Percentiles rank a stretch among this genome's conserved stretches.
These are phyloP conservation scores for Populus deltoides DNA, from an alignment of 345 rosid species.

Conservation along the genomic window DNA sequence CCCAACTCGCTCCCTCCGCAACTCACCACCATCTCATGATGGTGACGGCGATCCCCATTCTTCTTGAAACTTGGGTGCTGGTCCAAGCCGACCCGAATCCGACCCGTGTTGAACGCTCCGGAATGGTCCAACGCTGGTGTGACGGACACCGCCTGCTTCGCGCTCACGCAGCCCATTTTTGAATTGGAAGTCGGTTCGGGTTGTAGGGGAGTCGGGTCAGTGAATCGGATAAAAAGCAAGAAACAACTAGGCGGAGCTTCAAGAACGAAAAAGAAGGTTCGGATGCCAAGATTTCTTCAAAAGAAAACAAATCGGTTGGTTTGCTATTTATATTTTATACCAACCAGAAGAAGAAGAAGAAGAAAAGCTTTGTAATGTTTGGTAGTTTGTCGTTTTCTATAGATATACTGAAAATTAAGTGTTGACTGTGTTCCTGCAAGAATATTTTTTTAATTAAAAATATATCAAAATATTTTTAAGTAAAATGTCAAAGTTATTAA, in stretches of 20 bases:
- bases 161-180: slow-evolving; percentile 89
- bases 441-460: too few relatives aligned
- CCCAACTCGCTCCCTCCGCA: slow-evolving; percentile 57
- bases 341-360: too few relatives aligned
- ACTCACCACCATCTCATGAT: slow-evolving; percentile 25
- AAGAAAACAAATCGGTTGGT: too few relatives aligned
- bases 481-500: too few relatives aligned
- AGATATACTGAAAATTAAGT: too few relatives aligned
- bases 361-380: too few relatives aligned
- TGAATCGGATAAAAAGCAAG: neutral
- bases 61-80: slow-evolving; percentile 17
- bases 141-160: slow-evolving; percentile 89
- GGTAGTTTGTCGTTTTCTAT: too few relatives aligned
- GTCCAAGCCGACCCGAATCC: slow-evolving; percentile 30
- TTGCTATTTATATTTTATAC: too few relatives aligned
- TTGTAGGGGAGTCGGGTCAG: neutral
- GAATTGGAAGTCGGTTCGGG: neutral
- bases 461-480: too few relatives aligned
- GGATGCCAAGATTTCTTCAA: too few relatives aligned
- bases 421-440: too few relatives aligned
- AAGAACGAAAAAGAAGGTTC: too few relatives aligned
- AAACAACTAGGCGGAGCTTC: neutral
- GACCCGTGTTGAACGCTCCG: slow-evolving; percentile 42
- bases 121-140: slow-evolving; percentile 86
- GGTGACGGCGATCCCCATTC: slow-evolving; percentile 17